Percentiles rank a stretch among this genome's conserved stretches.
Evolutionary conservation across 306 rosid genomes (phyloP).

Genomic region (Vachellia pachyceras): DNA sequence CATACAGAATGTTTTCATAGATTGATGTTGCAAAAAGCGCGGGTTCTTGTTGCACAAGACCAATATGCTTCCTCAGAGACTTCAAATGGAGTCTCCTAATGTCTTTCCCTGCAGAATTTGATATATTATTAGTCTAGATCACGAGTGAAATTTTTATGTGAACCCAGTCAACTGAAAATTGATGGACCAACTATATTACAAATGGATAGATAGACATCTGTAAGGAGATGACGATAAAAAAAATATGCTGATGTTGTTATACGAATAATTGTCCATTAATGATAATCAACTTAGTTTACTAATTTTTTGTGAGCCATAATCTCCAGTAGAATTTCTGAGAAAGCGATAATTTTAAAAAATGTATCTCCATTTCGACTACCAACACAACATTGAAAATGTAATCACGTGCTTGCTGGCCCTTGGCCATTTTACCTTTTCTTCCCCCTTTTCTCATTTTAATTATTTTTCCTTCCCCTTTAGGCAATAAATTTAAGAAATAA

Average conservation of each 20-base stretch:
- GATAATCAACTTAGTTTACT: not conserved
- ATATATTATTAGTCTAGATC: constrained; percentile 10
- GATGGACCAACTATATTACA: not conserved
- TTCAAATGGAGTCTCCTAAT: constrained; percentile 70
- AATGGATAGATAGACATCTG: not conserved
- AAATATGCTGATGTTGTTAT: not conserved
- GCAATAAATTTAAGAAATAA: not conserved
- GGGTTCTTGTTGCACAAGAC: constrained; percentile 96
- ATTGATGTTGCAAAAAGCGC: constrained; percentile 92
- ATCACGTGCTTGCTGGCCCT: not conserved
- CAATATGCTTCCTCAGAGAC: constrained; percentile 82
- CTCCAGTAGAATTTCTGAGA: not conserved
- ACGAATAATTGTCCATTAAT: not conserved
- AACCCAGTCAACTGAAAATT: not conserved
- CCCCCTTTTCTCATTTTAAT: not conserved
- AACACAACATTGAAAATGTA: not conserved
- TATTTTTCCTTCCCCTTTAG: not conserved
- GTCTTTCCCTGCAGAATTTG: constrained; percentile 76
- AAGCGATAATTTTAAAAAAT: not conserved
- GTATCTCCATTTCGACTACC: not conserved
- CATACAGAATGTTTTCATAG: constrained; percentile 81
- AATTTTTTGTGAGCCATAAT: not conserved
- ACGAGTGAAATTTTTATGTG: not conserved
- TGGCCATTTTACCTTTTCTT: not conserved
- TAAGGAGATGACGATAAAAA: not conserved